Conservation (phyloP, 192 early-diverging fungal species). For the Obelidium mucronatum region DNA sequence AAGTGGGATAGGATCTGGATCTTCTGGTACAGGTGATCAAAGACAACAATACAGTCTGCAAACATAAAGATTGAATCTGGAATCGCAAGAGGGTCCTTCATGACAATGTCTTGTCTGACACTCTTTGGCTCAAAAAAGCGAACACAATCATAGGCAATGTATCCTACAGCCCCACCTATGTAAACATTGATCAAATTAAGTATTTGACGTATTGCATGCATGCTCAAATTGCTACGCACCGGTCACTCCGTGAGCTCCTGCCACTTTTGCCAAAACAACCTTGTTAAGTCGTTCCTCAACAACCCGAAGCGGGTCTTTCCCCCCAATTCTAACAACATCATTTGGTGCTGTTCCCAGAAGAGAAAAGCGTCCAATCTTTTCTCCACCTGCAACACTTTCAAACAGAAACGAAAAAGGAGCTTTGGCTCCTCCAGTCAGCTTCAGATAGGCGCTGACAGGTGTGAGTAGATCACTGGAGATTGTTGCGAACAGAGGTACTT, state of each 20-base stretch:
- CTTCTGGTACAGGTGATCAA: conserved; percentile 92
- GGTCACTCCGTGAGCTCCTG: conserved; percentile 85
- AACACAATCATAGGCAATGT: conserved; percentile 96
- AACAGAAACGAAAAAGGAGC: conserved; percentile 90
- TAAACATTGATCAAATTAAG: no score
- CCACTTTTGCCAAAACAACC: conserved; percentile 79
- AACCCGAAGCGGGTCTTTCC: conserved; percentile 84
- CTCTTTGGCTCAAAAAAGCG: conserved; percentile 98
- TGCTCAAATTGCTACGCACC: conserved; percentile 49
- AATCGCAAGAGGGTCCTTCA: conserved; percentile 85
- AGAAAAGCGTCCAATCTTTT: conserved; percentile 95
- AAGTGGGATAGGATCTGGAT: conserved; percentile 92
- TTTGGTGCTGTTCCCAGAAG: conserved; percentile 94
- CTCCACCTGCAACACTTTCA: conserved; percentile 92
- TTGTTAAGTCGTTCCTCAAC: conserved; percentile 85
- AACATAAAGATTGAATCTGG: conserved; percentile 95
- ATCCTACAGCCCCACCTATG: conserved; percentile 94
- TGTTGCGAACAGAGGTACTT: conserved; percentile 85
- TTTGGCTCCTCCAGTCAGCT: conserved; percentile 64
- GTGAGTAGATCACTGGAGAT: conserved; percentile 93
- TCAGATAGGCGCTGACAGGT: conserved; percentile 95
- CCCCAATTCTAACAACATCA: conserved; percentile 78
- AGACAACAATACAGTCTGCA: conserved; percentile 94
- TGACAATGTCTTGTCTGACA: conserved; percentile 54
- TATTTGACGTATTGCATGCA: background rate